Evolutionary conservation across 2,329 filamentous ascomycete genomes (phyloP).

Genomic region (Madurella mycetomatis): DNA sequence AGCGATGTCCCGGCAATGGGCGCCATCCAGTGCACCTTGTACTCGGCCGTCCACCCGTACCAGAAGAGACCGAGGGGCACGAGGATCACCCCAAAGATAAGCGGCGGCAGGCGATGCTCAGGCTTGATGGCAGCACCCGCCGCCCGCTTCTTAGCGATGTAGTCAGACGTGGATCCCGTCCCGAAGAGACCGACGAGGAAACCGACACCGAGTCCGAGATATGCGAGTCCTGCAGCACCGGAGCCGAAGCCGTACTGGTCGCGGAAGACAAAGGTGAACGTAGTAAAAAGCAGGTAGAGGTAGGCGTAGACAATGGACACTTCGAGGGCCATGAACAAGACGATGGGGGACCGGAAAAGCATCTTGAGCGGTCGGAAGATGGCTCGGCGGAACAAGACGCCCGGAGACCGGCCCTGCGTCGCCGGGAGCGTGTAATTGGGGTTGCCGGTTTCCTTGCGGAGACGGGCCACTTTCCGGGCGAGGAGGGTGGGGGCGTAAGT

Average conservation of each 20-base stretch:
- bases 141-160: constrained; percentile 39
- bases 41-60: constrained; percentile 33
- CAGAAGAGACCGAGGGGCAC: constrained; percentile 32
- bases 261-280: constrained; percentile 46
- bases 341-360: constrained; percentile 43
- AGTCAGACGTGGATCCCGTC: too few species aligned
- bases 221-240: constrained; percentile 43
- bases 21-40: constrained; percentile 45
- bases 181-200: not conserved
- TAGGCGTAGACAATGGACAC: constrained; percentile 47
- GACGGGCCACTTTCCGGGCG: constrained; percentile 42
- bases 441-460: constrained; percentile 32
- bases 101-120: constrained; percentile 26
- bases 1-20: constrained; percentile 40
- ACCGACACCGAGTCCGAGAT: constrained; percentile 38
- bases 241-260: constrained; percentile 35
- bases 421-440: constrained; percentile 11
- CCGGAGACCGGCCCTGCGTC: constrained; percentile 20
- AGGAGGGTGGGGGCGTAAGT: constrained; percentile 50
- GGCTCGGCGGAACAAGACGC: constrained; percentile 29
- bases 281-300: constrained; percentile 50
- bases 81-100: constrained; percentile 22
- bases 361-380: constrained; percentile 48
- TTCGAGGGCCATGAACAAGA: constrained; percentile 43
- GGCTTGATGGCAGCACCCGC: constrained; percentile 25